Evolutionary conservation across 1,284 basidiomycete species (phyloP).

Genomic region (Ganoderma lucidum): DNA sequence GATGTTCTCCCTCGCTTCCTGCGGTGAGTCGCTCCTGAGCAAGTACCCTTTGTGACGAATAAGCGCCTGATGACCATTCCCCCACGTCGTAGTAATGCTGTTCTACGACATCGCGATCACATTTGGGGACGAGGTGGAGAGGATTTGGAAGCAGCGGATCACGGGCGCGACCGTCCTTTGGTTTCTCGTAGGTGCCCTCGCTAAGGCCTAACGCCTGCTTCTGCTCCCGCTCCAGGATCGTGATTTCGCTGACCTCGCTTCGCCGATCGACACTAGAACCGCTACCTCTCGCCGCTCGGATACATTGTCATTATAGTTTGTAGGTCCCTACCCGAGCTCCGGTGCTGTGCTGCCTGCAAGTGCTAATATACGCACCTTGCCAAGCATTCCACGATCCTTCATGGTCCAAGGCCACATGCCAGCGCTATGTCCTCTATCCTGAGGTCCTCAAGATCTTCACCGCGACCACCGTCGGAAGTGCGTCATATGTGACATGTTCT

Average conservation of each 20-base stretch:
- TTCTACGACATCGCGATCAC: constrained; percentile 41
- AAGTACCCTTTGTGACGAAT: background rate
- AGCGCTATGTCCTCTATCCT: constrained; percentile 39
- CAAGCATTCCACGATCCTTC: constrained; percentile 39
- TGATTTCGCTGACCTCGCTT: constrained; percentile 7
- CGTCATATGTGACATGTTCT: constrained; percentile 11
- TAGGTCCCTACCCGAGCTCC: constrained; percentile 20
- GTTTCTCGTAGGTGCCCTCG: constrained; percentile 34
- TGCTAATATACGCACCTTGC: constrained; percentile 7
- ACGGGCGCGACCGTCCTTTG: constrained; percentile 40
- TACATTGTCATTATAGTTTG: constrained; percentile 41
- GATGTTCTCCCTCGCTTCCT: constrained; percentile 40
- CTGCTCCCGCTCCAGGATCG: background rate
- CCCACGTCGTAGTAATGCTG: constrained; percentile 34
- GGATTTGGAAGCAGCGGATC: constrained; percentile 41
- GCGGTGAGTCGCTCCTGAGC: constrained; percentile 31
- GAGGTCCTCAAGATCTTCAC: constrained; percentile 40
- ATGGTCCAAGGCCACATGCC: constrained; percentile 36
- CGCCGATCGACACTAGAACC: constrained; percentile 33
- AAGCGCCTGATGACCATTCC: constrained; percentile 12
- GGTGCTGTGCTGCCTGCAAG: constrained; percentile 9
- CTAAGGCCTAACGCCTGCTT: background rate
- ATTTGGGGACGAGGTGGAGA: constrained; percentile 41
- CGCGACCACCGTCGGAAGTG: constrained; percentile 35
- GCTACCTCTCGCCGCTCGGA: constrained; percentile 39